Percentiles rank a stretch among this genome's conserved stretches.
These are phyloP conservation scores for Colletotrichum cereale DNA, from an alignment of 2,329 filamentous ascomycete genomes.

Conservation along the genomic window DNA sequence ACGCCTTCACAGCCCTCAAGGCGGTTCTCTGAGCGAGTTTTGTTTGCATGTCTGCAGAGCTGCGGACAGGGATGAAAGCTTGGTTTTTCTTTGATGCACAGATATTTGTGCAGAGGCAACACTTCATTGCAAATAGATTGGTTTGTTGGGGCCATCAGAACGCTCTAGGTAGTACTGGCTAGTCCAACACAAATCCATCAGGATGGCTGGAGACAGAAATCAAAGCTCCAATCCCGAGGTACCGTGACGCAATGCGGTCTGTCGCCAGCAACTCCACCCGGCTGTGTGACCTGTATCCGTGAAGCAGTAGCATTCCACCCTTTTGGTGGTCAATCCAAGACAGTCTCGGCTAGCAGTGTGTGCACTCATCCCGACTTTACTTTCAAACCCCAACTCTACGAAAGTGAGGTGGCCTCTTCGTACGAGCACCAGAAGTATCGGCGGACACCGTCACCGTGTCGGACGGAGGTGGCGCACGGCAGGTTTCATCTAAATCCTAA, in stretches of 20 bases:
- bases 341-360: conserved; percentile 29
- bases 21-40: conserved; percentile 53
- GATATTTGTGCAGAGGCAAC: background rate
- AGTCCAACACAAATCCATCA: background rate
- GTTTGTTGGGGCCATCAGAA: background rate
- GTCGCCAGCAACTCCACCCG: background rate
- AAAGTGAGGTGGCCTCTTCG: background rate
- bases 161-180: background rate
- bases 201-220: conserved; percentile 12
- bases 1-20: conserved; percentile 59
- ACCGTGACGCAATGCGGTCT: conserved; percentile 17
- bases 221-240: background rate
- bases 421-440: background rate
- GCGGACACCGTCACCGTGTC: background rate
- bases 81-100: background rate
- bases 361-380: background rate
- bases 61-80: no score
- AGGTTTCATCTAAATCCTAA: background rate
- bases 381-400: no score
- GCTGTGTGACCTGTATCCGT: conserved; percentile 12
- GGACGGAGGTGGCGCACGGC: background rate
- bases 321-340: background rate
- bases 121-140: no score
- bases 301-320: background rate
- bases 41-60: background rate